Conservation (phyloP, 352 stramenopile genomes). For the Pythium apleroticum region DNA sequence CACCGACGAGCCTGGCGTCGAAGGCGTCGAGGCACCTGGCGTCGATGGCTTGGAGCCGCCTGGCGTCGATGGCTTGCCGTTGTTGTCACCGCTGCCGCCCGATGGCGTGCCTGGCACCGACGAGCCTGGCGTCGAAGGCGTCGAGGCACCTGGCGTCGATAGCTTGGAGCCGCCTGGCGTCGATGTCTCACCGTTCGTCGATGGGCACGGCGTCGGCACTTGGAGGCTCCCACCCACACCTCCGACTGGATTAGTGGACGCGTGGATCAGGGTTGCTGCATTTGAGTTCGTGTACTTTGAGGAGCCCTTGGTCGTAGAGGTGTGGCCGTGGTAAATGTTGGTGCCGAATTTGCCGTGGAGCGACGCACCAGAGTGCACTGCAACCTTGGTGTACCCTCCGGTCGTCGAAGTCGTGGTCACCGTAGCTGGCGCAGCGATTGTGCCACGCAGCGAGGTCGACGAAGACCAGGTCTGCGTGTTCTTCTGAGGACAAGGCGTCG, state of each 20-base stretch:
- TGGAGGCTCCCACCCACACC: neutral
- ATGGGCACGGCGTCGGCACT: neutral
- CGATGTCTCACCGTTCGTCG: neutral
- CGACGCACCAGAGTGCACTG: neutral
- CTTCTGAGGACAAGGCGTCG: slow-evolving; percentile 8
- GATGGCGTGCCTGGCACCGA: neutral
- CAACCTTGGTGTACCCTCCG: neutral
- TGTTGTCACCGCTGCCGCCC: neutral
- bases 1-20: too few relatives aligned
- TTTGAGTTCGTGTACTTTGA: too few relatives aligned
- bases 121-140: neutral
- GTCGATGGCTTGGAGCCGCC: too few relatives aligned
- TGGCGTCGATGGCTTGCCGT: too few relatives aligned
- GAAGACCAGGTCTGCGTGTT: neutral
- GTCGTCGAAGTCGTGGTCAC: neutral
- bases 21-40: too few relatives aligned
- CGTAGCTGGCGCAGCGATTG: neutral
- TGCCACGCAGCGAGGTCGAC: neutral
- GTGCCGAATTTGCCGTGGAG: neutral
- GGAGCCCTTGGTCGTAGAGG: too few relatives aligned
- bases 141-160: neutral
- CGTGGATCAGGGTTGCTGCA: too few relatives aligned
- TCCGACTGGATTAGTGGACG: too few relatives aligned
- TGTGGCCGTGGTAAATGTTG: too few relatives aligned
- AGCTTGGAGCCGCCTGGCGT: neutral